Conservation (phyloP, 2,329 filamentous ascomycete genomes). For the Cryphonectria parasitica region DNA sequence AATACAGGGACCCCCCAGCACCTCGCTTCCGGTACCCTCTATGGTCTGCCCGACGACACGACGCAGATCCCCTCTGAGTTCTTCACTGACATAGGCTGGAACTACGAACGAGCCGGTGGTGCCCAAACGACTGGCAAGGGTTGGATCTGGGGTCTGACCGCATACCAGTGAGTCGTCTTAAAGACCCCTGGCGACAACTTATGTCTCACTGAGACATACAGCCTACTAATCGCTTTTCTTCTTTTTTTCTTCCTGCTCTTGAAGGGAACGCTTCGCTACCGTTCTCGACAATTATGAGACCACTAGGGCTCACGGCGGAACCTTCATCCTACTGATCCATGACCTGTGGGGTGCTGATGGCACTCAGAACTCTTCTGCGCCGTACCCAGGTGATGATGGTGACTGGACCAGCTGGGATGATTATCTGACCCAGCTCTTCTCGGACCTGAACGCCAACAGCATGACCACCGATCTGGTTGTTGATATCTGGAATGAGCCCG, state of each 20-base stretch:
- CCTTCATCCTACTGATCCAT: conserved; percentile 50
- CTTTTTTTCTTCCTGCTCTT: too few species aligned
- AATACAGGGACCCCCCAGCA: conserved; percentile 30
- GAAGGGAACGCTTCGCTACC: conserved; percentile 44
- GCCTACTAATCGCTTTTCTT: not conserved
- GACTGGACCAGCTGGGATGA: conserved; percentile 51
- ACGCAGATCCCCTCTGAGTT: conserved; percentile 32
- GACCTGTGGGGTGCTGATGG: conserved; percentile 54
- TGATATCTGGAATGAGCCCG: conserved; percentile 61
- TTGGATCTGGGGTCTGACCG: conserved; percentile 30
- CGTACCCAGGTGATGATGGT: conserved; percentile 53
- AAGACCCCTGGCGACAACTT: not conserved
- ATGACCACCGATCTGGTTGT: conserved; percentile 45
- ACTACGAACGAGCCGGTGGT: conserved; percentile 32
- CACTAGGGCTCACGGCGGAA: conserved; percentile 45
- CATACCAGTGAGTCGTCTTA: conserved; percentile 25
- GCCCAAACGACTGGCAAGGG: conserved; percentile 30
- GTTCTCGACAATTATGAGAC: conserved; percentile 50
- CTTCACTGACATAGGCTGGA: conserved; percentile 33
- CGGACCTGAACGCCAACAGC: conserved; percentile 41
- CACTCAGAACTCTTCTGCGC: conserved; percentile 40
- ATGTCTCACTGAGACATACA: not conserved
- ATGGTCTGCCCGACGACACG: conserved; percentile 32
- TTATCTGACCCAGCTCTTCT: conserved; percentile 45
- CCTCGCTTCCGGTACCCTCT: conserved; percentile 34